A percentile compares a stretch with the other conserved stretches of the same genome.
Conservation (phyloP, 176 grass and related monocot genomes). For the Cocos nucifera region DNA sequence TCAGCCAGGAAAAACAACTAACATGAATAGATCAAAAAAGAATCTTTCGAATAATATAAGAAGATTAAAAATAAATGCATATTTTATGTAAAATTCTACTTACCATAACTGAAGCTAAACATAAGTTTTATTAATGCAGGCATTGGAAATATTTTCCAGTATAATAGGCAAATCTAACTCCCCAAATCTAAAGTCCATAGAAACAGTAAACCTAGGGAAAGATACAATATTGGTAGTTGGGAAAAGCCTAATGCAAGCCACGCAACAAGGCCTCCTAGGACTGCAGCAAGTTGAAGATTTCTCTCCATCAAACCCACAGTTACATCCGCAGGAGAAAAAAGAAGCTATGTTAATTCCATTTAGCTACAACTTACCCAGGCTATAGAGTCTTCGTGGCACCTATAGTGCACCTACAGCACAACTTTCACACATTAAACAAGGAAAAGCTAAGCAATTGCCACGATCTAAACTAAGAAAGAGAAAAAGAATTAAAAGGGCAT, state of each 20-base stretch:
- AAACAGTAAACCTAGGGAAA: constrained; percentile 56
- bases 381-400: constrained; percentile 76
- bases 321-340: constrained; percentile 52
- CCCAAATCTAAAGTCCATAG: constrained; percentile 80
- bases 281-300: constrained; percentile 56
- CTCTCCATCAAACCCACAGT: constrained; percentile 78
- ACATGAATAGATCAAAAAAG: no score
- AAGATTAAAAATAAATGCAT: no score
- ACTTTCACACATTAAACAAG: constrained; percentile 6
- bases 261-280: constrained; percentile 43
- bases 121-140: no score
- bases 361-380: constrained; percentile 77
- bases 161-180: constrained; percentile 18
- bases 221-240: constrained; percentile 39
- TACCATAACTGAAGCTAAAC: no score
- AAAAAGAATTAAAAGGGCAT: no score
- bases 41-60: no score
- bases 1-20: no score
- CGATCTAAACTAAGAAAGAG: not conserved
- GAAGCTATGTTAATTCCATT: constrained; percentile 70
- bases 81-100: no score
- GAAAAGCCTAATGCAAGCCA: constrained; percentile 49
- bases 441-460: not conserved
- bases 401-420: constrained; percentile 44
- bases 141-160: no score